phyloP scores from a whole-genome alignment of 768 basidiomycete genomes.

The Auriscalpium orientale region DNA sequence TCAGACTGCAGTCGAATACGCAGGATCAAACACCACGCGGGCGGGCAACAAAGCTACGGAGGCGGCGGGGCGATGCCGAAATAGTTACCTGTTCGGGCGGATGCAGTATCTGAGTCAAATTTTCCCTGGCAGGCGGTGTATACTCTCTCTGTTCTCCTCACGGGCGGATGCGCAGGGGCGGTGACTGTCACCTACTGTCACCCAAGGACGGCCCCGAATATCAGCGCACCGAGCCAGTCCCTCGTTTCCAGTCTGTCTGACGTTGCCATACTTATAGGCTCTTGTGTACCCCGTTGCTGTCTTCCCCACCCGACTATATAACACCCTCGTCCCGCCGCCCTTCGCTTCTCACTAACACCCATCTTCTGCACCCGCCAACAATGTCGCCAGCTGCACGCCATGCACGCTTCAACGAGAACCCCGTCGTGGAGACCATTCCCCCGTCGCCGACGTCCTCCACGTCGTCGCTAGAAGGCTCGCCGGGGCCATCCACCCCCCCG shows the following conservation, averaged over 20 bases:
- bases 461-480: background rate
- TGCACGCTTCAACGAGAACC: background rate
- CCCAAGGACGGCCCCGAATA: background rate
- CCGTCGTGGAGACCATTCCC: background rate
- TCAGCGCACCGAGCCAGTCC: background rate
- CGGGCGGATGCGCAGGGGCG: background rate
- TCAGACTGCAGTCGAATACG: background rate
- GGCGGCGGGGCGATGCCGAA: background rate
- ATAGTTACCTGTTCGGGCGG: background rate
- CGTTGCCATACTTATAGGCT: background rate
- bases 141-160: background rate
- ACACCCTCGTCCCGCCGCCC: background rate
- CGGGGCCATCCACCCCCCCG: background rate
- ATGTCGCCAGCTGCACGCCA: background rate
- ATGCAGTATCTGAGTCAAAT: background rate
- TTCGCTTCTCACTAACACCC: background rate
- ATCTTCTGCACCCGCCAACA: background rate
- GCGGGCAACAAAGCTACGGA: background rate
- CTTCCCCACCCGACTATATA: background rate
- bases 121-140: background rate
- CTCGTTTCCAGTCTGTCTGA: background rate
- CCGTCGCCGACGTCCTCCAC: background rate
- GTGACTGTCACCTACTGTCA: background rate
- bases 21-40: background rate
- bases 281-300: background rate